These are phyloP conservation scores for Xylariomycetidae sp. DNA, from an alignment of 2,329 filamentous ascomycete species.

Conservation along the genomic window DNA sequence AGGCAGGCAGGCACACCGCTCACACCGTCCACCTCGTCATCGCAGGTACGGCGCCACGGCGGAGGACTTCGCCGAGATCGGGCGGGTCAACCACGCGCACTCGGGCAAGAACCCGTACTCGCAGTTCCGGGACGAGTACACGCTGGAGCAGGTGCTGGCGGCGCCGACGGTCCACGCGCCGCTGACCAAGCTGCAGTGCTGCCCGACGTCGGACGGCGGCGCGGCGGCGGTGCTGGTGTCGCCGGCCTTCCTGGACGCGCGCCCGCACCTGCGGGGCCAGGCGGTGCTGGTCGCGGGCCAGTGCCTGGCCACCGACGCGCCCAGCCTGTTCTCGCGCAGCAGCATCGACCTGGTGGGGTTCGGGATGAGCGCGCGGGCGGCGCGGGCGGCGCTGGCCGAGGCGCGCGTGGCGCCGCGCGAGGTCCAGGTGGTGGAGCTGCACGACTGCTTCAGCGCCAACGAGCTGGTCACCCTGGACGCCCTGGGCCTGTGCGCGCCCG, in stretches of 20 bases:
- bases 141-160: slow-evolving; percentile 71
- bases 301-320: slow-evolving; percentile 76
- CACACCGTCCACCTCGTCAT: no score
- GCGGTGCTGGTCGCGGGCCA: slow-evolving; percentile 90
- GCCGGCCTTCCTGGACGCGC: slow-evolving; percentile 77
- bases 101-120: slow-evolving; percentile 91
- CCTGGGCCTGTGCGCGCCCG: slow-evolving; percentile 68
- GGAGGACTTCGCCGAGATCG: slow-evolving; percentile 93
- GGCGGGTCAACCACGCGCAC: slow-evolving; percentile 86
- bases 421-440: slow-evolving; percentile 81
- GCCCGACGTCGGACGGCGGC: slow-evolving; percentile 88
- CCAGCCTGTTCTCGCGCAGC: slow-evolving; percentile 69
- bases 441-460: slow-evolving; percentile 96
- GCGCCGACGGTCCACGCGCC: slow-evolving; percentile 76
- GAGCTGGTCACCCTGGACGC: slow-evolving; percentile 89
- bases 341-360: slow-evolving; percentile 87
- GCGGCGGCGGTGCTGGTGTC: slow-evolving; percentile 87
- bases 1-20: no score
- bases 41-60: slow-evolving; percentile 71
- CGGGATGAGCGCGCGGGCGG: slow-evolving; percentile 73
- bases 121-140: slow-evolving; percentile 94
- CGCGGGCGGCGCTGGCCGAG: slow-evolving; percentile 63
- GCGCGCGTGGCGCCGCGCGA: slow-evolving; percentile 63
- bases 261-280: slow-evolving; percentile 73
- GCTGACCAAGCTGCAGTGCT: slow-evolving; percentile 97